These are phyloP conservation scores for Saccharomyces hybrid DNA, from an alignment of 1,139 yeast species.

Conservation along the genomic window DNA sequence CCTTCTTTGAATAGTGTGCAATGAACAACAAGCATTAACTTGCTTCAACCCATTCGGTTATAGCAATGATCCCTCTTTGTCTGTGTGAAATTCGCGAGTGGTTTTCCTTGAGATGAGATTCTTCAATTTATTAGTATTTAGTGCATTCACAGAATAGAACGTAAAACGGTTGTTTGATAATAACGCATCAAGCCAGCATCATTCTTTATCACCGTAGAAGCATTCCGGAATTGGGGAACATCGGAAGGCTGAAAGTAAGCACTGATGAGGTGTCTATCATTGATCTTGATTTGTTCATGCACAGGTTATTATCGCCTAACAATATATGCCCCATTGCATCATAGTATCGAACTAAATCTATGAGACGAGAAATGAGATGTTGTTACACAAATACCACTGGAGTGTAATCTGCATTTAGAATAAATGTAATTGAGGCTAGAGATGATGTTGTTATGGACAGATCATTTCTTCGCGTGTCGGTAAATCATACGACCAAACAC, in stretches of 20 bases:
- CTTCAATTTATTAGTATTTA: constrained; percentile 3
- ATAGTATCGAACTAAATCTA: no score
- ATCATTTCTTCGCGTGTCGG: no score
- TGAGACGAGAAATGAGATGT: no score
- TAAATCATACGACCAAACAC: no score
- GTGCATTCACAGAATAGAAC: constrained; percentile 4
- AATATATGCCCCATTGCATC: no score
- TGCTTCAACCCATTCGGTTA: constrained; percentile 4
- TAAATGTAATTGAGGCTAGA: no score
- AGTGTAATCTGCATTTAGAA: no score
- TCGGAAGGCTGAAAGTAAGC: constrained; percentile 37
- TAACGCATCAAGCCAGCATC: constrained; percentile 45
- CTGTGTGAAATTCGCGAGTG: constrained; percentile 4
- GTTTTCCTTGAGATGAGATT: background rate
- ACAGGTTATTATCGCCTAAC: no score
- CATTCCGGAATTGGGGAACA: constrained; percentile 14
- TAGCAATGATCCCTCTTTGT: constrained; percentile 2
- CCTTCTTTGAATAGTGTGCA: background rate
- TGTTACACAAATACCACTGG: no score
- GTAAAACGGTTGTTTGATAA: constrained; percentile 4
- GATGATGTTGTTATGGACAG: no score
- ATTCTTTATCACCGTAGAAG: constrained; percentile 50
- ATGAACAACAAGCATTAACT: background rate
- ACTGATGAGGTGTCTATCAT: constrained; percentile 37
- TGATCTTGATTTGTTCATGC: no score